phyloP scores from a whole-genome alignment of 768 basidiomycete species.

The Tulasnella calospora region DNA sequence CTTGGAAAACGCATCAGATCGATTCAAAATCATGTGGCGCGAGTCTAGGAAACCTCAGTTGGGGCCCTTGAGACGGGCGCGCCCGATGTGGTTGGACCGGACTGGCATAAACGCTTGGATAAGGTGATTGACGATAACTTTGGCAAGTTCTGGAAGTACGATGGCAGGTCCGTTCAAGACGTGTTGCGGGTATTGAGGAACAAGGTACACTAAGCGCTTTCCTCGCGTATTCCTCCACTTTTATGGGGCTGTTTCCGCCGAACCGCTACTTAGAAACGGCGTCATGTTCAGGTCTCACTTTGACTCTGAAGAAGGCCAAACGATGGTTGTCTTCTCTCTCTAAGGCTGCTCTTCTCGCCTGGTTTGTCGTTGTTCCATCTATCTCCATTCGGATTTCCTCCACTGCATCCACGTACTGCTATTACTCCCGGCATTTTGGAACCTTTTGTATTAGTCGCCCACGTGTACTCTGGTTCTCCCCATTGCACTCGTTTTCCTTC shows the following conservation, averaged over 20 bases:
- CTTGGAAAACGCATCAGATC: conserved; percentile 95
- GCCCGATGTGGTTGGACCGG: conserved; percentile 67
- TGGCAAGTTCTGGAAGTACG: conserved; percentile 96
- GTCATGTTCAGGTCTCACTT: conserved; percentile 91
- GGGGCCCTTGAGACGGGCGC: conserved; percentile 68
- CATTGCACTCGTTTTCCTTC: not conserved
- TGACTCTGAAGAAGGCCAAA: conserved; percentile 38
- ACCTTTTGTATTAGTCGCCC: not conserved
- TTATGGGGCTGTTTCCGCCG: conserved; percentile 67
- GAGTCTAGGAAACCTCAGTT: conserved; percentile 80
- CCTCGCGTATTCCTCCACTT: conserved; percentile 90
- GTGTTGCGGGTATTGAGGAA: conserved; percentile 87
- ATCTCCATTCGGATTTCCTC: not conserved
- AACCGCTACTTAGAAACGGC: conserved; percentile 62
- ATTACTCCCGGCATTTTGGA: not conserved
- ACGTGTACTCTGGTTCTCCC: not conserved
- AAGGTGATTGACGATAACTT: conserved; percentile 87
- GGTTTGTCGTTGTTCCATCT: not conserved
- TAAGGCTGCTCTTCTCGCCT: not conserved
- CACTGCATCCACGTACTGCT: not conserved
- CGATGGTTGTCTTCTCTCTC: not conserved
- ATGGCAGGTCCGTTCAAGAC: conserved; percentile 85
- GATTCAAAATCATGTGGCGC: conserved; percentile 95
- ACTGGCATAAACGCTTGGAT: conserved; percentile 86
- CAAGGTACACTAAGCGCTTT: conserved; percentile 89